Percentiles rank a stretch among this genome's conserved stretches.
These are phyloP conservation scores for Aureobasidium sp. DNA, from an alignment of 2,329 filamentous ascomycete species.

Conservation along the genomic window DNA sequence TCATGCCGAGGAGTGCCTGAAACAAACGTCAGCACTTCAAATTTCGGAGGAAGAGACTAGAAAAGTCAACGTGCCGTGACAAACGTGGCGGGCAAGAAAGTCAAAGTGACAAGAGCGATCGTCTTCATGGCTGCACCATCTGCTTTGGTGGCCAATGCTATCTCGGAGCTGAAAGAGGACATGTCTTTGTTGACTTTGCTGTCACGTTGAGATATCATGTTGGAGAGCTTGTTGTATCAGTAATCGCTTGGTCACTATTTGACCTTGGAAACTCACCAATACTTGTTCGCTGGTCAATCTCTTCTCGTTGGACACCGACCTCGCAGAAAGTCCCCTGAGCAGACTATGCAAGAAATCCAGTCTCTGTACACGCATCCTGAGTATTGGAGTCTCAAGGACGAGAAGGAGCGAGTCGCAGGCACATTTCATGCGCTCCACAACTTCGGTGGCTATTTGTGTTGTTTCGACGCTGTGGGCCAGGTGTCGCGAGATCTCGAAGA, in stretches of 20 bases:
- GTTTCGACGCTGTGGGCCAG: neutral
- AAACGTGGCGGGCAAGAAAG: constrained; percentile 31
- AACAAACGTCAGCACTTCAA: neutral
- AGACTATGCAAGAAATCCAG: neutral
- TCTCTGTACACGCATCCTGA: neutral
- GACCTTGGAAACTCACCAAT: neutral
- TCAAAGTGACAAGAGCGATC: constrained; percentile 33
- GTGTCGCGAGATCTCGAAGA: neutral
- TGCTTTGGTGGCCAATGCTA: constrained; percentile 24
- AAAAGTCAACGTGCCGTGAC: neutral
- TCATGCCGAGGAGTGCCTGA: neutral
- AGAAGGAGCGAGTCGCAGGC: neutral
- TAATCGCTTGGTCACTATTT: neutral
- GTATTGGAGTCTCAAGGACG: neutral
- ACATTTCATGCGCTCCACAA: neutral
- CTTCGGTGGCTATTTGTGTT: neutral
- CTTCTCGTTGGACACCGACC: neutral
- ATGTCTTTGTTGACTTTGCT: constrained; percentile 19
- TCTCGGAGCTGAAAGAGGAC: neutral
- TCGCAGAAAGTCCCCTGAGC: neutral
- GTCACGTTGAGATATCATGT: constrained; percentile 36
- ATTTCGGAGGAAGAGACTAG: neutral
- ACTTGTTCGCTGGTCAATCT: neutral
- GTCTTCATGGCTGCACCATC: constrained; percentile 35
- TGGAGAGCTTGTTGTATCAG: constrained; percentile 13